These are phyloP conservation scores for Persicaria maculosa DNA, from an alignment of 148 eudicot species.

Conservation along the genomic window DNA sequence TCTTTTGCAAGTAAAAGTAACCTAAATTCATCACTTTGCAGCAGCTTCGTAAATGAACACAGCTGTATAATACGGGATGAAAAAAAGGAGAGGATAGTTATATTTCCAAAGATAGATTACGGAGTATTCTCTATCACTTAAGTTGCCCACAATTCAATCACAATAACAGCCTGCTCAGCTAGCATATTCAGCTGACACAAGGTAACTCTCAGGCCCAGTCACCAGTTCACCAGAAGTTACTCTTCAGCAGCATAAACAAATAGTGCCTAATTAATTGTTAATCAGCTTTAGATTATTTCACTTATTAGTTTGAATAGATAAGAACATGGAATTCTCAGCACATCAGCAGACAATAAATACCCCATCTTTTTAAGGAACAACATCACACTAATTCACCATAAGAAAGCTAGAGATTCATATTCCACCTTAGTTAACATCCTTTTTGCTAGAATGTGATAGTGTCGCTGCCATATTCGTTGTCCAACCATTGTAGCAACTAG, in stretches of 20 bases:
- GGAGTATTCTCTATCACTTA: neutral
- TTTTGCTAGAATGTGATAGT: conserved; percentile 96
- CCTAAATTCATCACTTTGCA: neutral
- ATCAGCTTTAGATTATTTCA: neutral
- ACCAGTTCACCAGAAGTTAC: neutral
- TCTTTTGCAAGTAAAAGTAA: neutral
- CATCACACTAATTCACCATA: neutral
- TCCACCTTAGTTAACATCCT: conserved; percentile 94
- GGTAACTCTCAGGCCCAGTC: neutral
- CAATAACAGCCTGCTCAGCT: neutral
- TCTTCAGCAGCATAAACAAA: neutral
- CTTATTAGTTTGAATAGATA: neutral
- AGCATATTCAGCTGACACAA: neutral
- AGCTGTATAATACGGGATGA: neutral
- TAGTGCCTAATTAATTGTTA: neutral
- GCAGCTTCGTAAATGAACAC: neutral
- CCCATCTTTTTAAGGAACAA: neutral
- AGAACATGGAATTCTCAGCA: neutral
- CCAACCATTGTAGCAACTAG: conserved; percentile 98
- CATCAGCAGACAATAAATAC: neutral
- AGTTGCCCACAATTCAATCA: neutral
- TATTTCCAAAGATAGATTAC: too few relatives aligned
- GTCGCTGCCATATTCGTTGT: conserved; percentile 95
- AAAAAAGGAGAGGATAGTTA: too few relatives aligned
- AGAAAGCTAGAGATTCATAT: conserved; percentile 2